A percentile compares a stretch with the other conserved stretches of the same genome.
phyloP scores from a whole-genome alignment of 1,284 basidiomycete species.

The Gomphus bonarii region DNA sequence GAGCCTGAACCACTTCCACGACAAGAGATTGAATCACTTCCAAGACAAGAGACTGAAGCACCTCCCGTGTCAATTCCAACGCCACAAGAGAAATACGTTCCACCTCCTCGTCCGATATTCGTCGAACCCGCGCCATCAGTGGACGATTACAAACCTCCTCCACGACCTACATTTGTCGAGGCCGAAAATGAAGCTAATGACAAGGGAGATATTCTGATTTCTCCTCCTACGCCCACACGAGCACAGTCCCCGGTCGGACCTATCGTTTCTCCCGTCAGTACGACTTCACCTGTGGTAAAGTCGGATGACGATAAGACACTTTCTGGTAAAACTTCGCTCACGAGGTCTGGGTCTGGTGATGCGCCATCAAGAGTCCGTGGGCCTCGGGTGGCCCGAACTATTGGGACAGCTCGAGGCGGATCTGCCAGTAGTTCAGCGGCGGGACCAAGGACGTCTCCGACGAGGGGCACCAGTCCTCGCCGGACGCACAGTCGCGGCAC shows the following conservation, averaged over 20 bases:
- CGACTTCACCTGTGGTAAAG: constrained; percentile 27
- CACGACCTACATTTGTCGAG: constrained; percentile 33
- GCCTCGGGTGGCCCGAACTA: constrained; percentile 38
- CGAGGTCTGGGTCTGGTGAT: constrained; percentile 32
- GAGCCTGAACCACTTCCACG: no score
- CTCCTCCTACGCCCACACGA: constrained; percentile 33
- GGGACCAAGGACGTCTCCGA: constrained; percentile 42
- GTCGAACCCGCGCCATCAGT: constrained; percentile 15
- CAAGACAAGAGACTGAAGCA: neutral
- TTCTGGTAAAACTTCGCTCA: constrained; percentile 22
- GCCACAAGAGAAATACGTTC: constrained; percentile 10
- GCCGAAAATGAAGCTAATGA: constrained; percentile 27
- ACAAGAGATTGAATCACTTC: neutral
- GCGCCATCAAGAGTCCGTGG: constrained; percentile 38
- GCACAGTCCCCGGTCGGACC: constrained; percentile 26
- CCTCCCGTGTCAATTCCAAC: neutral
- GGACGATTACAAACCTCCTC: constrained; percentile 18
- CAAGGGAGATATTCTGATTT: constrained; percentile 25
- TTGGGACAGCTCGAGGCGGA: constrained; percentile 21
- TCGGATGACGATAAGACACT: constrained; percentile 6
- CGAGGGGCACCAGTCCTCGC: neutral
- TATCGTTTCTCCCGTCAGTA: constrained; percentile 30
- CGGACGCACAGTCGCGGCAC: constrained; percentile 1
- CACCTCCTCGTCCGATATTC: constrained; percentile 25
- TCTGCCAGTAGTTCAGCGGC: constrained; percentile 22